Evolutionary conservation across 441 rosid genomes (phyloP), one percentile per base, ranked within the genome.

Genomic region (Corymbia citriodora): DNA sequence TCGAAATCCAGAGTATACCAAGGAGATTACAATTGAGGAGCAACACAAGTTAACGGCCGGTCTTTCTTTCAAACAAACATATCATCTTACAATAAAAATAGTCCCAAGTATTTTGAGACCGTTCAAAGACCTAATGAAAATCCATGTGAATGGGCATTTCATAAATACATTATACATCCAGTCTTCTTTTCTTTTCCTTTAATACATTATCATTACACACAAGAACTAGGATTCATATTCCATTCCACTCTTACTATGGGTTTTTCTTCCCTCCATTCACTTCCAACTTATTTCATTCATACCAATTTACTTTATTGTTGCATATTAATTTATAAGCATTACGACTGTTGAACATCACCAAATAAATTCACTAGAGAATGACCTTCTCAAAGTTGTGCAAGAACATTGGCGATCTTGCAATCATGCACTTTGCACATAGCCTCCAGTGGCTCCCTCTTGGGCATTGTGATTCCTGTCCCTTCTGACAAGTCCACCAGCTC

Each of bases 401-500:
- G 65, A 59, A 59, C 65, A 59, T 59, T 59, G 10, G 65, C n/a
- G 25, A 59, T 59, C 65, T 4, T 59, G n/a, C 65, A 59, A 23
- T 59, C 65, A 25, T 91, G 90, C 17, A 88, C 90, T 40, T 40
- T 52, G 90, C 90, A 91, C 54, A 89, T 48, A 7, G 87, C 93
- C 83, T 91, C 91, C 48, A 92, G n/a, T 15, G 92, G 93, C 55
- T 90, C 33, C 6, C 33, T 89, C 89, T 87, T 91, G 6, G 88
- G 92, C 89, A 90, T 74, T 10, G 92, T 83, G 12, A 63, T 72
- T 33, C 93, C 93, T 2, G 57, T 55, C 9, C 90, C 92, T 89
- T 86, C 89, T 19, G 15, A 18, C 93, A 93, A 53, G 36, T 93
- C 92, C 68, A 93, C 1, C 5, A 45, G 87, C 86, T 92, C 92